These are phyloP conservation scores for Venturia effusa DNA, from an alignment of 2,329 filamentous ascomycete species.

Conservation along the genomic window DNA sequence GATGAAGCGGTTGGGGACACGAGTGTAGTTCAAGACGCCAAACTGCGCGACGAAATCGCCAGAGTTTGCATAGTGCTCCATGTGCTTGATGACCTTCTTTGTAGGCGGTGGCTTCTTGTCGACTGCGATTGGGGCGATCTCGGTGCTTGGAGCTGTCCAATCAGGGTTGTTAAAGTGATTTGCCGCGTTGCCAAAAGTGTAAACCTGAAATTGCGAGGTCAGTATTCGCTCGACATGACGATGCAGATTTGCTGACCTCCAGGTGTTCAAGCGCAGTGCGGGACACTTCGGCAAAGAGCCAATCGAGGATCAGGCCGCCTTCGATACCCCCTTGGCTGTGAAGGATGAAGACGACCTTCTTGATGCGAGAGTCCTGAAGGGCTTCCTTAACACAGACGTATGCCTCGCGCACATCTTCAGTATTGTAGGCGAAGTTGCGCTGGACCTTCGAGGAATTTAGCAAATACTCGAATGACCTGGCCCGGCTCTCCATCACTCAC, in stretches of 20 bases:
- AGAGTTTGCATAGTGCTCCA: conserved; percentile 71
- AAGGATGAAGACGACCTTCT: conserved; percentile 62
- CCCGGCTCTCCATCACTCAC: conserved; percentile 14
- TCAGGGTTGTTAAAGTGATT: conserved; percentile 76
- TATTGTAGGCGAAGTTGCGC: conserved; percentile 62
- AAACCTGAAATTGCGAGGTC: conserved; percentile 34
- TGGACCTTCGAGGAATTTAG: conserved; percentile 38
- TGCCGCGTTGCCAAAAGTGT: conserved; percentile 67
- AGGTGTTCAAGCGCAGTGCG: conserved; percentile 42
- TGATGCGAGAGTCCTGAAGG: conserved; percentile 49
- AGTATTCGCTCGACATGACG: conserved; percentile 13
- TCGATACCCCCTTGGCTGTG: conserved; percentile 73
- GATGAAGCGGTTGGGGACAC: conserved; percentile 38
- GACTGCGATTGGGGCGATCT: conserved; percentile 23
- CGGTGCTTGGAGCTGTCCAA: conserved; percentile 15
- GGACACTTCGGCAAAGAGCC: conserved; percentile 62
- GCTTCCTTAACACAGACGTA: conserved; percentile 55
- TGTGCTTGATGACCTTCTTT: conserved; percentile 47
- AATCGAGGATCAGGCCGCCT: conserved; percentile 62
- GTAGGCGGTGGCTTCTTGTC: neutral
- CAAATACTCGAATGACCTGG: no score
- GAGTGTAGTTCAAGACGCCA: conserved; percentile 60
- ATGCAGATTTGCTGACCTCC: neutral
- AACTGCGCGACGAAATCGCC: conserved; percentile 64
- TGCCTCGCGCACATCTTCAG: conserved; percentile 44